Base-by-base conservation (phyloP, 2,329 filamentous ascomycete species). In the Xylariales sp. region DNA sequence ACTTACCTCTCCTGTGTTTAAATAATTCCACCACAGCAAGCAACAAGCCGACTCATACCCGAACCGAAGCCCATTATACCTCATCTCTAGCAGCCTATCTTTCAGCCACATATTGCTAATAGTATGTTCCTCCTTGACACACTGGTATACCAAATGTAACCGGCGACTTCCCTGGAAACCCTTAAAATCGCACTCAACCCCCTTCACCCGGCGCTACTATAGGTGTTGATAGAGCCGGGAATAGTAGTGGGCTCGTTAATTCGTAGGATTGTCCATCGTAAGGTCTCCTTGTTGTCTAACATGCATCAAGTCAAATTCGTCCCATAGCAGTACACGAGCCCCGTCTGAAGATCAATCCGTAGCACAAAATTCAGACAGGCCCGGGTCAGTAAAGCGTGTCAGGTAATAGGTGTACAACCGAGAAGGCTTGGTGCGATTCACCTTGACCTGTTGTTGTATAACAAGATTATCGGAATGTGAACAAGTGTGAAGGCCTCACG, bases 11-110 rank as follows among this genome's bases (percentile, higher is more conserved):
- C 39, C 14, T 41, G 28, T 18, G 28, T 12, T 32, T 39, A 18
- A n/a, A 32, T 32, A 23, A 45, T 61, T 30, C 59, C n/a, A 23
- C 28, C 7, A 16, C 34, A 61, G n/a, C 58, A 53, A 30, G 9
- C 48, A 61, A 12, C 58, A 53, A 30, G 9, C 48, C 48, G 28
- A 14, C 48, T 61, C 9, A 45, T 45, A 52, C 5, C 36, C 23
- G 58, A 41, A 16, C 36, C 23, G 58, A 41, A 16, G 14, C 36
- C 28, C 28, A n/a, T 45, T 14, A 39, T 14, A 30, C 5, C 3
- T 34, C 18, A 61, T 30, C 34, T 32, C 57, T 8, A 18, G 46
- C 57, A n/a, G 23, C 30, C 5, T 8, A 12, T 12, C 9, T n/a
- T 48, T n/a, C 30, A 41, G 30, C 32, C 32, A 49, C 56, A 7